Evolutionary conservation across 345 rosid species (phyloP), one percentile per base, ranked within the genome.

Genomic region (Nasturtium officinale): DNA sequence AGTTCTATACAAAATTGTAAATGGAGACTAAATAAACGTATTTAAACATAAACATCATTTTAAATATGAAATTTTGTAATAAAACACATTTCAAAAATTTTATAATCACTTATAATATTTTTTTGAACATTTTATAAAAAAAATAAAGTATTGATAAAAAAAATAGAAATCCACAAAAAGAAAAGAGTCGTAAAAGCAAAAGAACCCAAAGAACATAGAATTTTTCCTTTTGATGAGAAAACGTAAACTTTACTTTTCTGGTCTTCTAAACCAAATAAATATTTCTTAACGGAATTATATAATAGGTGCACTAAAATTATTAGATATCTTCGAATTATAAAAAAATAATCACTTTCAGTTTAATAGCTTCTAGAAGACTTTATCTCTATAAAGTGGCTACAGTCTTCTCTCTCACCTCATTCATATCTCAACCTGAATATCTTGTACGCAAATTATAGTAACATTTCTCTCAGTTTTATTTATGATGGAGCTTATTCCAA

Each of bases 401-500:
- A 38, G 80, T 25, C 79, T 60, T 42, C 29, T 61, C 52, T 58
- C 56, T 67, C 69, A 59, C 50, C 8, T 75, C 64, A 43, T 10
- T 40, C 51, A 35, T 35, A 55, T 23, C 25, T 2, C 25, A 23
- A 23, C 25, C 25, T 23, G 25, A 23, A 30, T 32, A 56, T 12
- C 33, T 64, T 11, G 5, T 16, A 3, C 11, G 16, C 11, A 30
- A 1, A 29, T 12, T 12, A n/a, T 6, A 7, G 4, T 26, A 32
- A 35, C 29, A 9, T 26, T 40, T 55, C 0, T 42, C 18, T 62
- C 52, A 8, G 32, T 25, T 30, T 46, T 65, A 38, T 46, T 9
- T 3, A 56, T 37, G 13, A 86, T 89, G 92, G 92, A 85, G 52
- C 53, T 88, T 59, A 84, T 88, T 38, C 93, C 91, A 0, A 83